Percentiles rank a stretch among this genome's conserved stretches.
Conservation (phyloP, 1,284 basidiomycete genomes). For the Cryptococcus sp. region DNA sequence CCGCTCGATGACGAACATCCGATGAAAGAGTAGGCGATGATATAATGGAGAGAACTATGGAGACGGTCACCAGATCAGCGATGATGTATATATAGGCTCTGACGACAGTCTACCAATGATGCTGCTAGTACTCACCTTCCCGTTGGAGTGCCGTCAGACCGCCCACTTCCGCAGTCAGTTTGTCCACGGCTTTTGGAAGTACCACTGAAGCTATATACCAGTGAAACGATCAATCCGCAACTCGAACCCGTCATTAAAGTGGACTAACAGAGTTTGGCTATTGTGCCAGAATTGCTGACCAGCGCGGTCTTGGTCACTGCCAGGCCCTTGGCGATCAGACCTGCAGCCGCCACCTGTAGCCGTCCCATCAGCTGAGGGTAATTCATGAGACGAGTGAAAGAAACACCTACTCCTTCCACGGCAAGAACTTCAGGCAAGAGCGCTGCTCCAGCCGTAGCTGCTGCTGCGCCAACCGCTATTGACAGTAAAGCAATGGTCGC, state of each 20-base stretch:
- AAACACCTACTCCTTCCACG: conserved; percentile 25
- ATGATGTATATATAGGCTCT: neutral
- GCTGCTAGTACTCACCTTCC: conserved; percentile 29
- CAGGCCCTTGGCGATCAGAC: conserved; percentile 33
- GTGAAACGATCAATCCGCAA: neutral
- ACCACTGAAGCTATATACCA: conserved; percentile 31
- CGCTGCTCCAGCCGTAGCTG: conserved; percentile 43
- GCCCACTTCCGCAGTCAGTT: conserved; percentile 36
- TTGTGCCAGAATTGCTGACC: conserved; percentile 34
- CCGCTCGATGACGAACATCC: conserved; percentile 38
- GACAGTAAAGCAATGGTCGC: conserved; percentile 46
- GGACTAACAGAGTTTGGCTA: conserved; percentile 39
- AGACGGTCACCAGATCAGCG: neutral
- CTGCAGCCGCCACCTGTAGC: conserved; percentile 19
- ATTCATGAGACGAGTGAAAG: neutral
- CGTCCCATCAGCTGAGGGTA: neutral
- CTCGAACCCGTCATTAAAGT: neutral
- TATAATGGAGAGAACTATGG: conserved; percentile 34
- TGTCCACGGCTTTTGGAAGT: conserved; percentile 42
- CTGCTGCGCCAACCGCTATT: conserved; percentile 39
- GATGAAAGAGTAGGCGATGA: conserved; percentile 41
- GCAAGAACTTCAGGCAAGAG: conserved; percentile 37
- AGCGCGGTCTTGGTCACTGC: conserved; percentile 37
- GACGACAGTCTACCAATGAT: neutral
- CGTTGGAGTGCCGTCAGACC: conserved; percentile 40